Conservation (phyloP, 108 stramenopile species). For the Conticribra weissflogii region DNA sequence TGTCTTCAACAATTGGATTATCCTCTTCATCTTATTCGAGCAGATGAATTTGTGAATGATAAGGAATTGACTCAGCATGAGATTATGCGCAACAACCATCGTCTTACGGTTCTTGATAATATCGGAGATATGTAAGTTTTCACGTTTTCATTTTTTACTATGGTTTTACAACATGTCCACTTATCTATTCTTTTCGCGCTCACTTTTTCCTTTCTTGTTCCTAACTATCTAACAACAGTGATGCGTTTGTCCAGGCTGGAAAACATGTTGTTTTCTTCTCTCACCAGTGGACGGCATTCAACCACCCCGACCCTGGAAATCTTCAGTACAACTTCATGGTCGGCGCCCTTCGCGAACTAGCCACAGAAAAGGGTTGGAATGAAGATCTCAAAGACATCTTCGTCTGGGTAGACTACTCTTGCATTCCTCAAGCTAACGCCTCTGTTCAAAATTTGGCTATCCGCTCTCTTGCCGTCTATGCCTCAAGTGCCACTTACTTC, state of each 20-base stretch:
- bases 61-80: conserved; percentile 37
- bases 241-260: conserved; percentile 38
- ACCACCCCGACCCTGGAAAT: conserved; percentile 29
- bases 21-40: conserved; percentile 43
- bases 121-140: conserved; percentile 42
- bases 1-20: conserved; percentile 38
- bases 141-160: too few species aligned
- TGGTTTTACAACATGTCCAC: too few species aligned
- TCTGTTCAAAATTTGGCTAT: conserved; percentile 37
- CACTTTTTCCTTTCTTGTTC: too few species aligned
- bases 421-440: conserved; percentile 45
- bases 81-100: conserved; percentile 38
- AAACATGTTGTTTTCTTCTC: conserved; percentile 48
- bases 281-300: conserved; percentile 46
- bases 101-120: conserved; percentile 40
- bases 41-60: conserved; percentile 36
- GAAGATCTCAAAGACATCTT: conserved; percentile 28
- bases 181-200: too few species aligned
- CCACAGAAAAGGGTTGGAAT: conserved; percentile 33
- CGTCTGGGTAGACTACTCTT: conserved; percentile 49
- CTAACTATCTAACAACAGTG: too few species aligned
- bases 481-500: conserved; percentile 41
- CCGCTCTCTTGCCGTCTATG: conserved; percentile 41
- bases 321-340: conserved; percentile 32
- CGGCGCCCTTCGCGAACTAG: conserved; percentile 26